These are phyloP conservation scores for Scutellaria barbata DNA, from an alignment of 257 asterid species.

Conservation along the genomic window DNA sequence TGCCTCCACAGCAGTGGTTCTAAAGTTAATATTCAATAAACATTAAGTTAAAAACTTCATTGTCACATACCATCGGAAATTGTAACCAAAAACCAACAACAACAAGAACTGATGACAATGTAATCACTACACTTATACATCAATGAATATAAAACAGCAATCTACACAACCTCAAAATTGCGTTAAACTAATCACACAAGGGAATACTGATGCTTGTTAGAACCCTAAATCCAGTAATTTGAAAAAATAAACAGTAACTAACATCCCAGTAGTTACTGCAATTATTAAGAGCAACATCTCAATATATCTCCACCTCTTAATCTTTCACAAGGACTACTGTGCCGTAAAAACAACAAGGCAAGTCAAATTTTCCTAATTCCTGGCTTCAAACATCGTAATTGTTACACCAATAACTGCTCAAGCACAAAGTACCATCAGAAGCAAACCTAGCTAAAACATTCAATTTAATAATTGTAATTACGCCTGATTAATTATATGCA, in stretches of 20 bases:
- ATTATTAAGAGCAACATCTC: background rate
- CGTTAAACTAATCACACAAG: background rate
- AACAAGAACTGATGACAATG: conserved; percentile 4
- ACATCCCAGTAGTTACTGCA: conserved; percentile 17
- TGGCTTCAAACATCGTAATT: background rate
- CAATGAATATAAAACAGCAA: conserved; percentile 8
- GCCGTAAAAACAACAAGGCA: conserved; percentile 3
- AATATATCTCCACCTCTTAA: conserved; percentile 14
- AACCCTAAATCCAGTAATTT: background rate
- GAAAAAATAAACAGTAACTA: background rate
- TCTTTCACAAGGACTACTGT: background rate
- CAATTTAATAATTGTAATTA: conserved; percentile 8
- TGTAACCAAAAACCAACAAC: conserved; percentile 17
- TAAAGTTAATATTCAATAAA: conserved; percentile 12
- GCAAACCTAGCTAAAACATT: conserved; percentile 29
- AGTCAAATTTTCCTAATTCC: conserved; percentile 13
- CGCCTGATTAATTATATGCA: background rate
- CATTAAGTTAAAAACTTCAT: background rate
- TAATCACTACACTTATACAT: background rate
- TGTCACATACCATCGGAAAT: background rate
- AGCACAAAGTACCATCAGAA: conserved; percentile 15
- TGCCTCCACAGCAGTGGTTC: background rate
- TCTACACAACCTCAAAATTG: background rate
- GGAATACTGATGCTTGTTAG: conserved; percentile 14
- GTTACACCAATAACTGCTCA: conserved; percentile 15